Conservation (phyloP, 2,329 filamentous ascomycete species). For the Cyphellophora attinorum region DNA sequence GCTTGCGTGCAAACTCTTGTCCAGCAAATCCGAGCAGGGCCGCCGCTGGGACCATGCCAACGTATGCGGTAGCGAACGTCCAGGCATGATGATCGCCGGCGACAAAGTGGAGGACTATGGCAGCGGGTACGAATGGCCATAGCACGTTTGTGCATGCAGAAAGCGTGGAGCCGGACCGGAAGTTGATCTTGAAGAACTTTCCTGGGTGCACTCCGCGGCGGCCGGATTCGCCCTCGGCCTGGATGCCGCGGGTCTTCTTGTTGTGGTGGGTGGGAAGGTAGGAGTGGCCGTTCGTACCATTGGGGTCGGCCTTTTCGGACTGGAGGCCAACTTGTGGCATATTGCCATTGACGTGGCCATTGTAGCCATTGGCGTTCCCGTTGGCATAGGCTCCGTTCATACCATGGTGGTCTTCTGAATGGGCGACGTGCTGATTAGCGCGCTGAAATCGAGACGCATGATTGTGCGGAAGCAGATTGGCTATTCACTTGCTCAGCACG, state of each 20-base stretch:
- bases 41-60: slow-evolving; percentile 68
- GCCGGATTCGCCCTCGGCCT: slow-evolving; percentile 57
- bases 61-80: slow-evolving; percentile 62
- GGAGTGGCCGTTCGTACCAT: not conserved
- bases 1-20: slow-evolving; percentile 61
- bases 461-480: too few relatives aligned
- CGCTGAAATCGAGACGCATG: too few relatives aligned
- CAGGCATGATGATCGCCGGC: slow-evolving; percentile 48
- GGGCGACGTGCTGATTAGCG: too few relatives aligned
- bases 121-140: slow-evolving; percentile 66
- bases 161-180: slow-evolving; percentile 52
- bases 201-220: slow-evolving; percentile 55
- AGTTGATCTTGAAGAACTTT: slow-evolving; percentile 55
- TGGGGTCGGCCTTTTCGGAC: too few relatives aligned
- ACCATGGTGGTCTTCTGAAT: too few relatives aligned
- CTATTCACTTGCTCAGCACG: too few relatives aligned
- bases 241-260: slow-evolving; percentile 23
- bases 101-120: slow-evolving; percentile 55
- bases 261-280: slow-evolving; percentile 13
- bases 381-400: slow-evolving; percentile 1
- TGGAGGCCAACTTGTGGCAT: slow-evolving; percentile 3
- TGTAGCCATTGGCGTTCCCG: not conserved
- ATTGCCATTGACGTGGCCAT: slow-evolving; percentile 1
- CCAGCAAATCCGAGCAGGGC: slow-evolving; percentile 68
- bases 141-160: slow-evolving; percentile 60